These are phyloP conservation scores for Aspergillus fijiensis DNA, from an alignment of 2,329 filamentous ascomycete species.

Conservation along the genomic window DNA sequence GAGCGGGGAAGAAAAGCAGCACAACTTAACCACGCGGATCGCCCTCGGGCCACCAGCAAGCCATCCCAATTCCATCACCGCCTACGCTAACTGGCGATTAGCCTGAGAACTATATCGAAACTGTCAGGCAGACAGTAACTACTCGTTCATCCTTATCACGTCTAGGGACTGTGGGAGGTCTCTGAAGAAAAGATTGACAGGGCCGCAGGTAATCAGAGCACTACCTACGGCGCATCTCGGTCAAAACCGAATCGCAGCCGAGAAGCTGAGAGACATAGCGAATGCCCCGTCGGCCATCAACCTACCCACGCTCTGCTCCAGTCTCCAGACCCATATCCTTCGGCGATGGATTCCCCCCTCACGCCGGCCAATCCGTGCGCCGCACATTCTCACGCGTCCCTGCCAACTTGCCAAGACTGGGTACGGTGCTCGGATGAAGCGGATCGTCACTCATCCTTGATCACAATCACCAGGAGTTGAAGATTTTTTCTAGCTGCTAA, in stretches of 20 bases:
- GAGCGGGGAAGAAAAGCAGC: constrained; percentile 3
- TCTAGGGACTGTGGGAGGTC: neutral
- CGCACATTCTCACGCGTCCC: constrained; percentile 3
- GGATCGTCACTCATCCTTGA: neutral
- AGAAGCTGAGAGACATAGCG: neutral
- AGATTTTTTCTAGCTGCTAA: neutral
- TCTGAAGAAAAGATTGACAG: neutral
- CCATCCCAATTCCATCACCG: neutral
- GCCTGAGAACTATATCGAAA: neutral
- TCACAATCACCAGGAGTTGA: neutral
- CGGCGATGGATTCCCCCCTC: constrained; percentile 2
- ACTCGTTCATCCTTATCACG: neutral
- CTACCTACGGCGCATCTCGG: neutral
- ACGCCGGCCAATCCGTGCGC: constrained; percentile 7
- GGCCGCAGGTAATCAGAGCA: neutral
- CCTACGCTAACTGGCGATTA: neutral
- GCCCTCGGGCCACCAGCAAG: neutral
- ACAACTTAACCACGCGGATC: neutral
- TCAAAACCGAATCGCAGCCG: neutral
- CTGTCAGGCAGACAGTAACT: neutral
- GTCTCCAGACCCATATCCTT: constrained; percentile 4
- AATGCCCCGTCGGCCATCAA: neutral
- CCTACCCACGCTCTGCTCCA: constrained; percentile 6
- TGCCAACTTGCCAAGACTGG: neutral
- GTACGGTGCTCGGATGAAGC: neutral